Percentiles rank a stretch among this genome's conserved stretches.
phyloP scores from a whole-genome alignment of 192 early-diverging fungal species.

The Phlyctochytrium planicorne region DNA sequence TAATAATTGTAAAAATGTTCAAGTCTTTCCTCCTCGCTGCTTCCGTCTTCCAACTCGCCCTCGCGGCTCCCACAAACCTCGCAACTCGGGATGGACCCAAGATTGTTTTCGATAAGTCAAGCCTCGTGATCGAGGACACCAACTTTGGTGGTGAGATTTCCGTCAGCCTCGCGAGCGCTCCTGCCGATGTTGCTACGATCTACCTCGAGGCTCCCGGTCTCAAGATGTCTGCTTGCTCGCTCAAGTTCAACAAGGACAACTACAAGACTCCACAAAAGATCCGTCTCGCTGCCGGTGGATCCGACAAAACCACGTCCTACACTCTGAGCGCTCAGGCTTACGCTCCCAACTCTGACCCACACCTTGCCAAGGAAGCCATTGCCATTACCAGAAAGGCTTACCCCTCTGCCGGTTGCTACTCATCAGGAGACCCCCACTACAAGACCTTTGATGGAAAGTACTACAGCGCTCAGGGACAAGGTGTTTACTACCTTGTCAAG shows the following conservation, averaged over 20 bases:
- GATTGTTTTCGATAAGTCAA: background rate
- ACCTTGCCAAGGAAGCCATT: background rate
- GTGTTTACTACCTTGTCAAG: background rate
- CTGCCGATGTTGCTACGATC: background rate
- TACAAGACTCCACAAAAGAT: background rate
- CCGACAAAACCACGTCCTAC: background rate
- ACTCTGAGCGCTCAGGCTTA: background rate
- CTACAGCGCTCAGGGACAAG: background rate
- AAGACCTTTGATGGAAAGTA: background rate
- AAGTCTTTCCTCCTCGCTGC: background rate
- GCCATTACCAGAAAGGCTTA: background rate
- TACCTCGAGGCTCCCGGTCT: slow-evolving; percentile 1
- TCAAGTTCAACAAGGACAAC: background rate
- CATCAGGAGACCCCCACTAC: background rate
- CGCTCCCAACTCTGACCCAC: background rate
- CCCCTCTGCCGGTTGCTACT: background rate
- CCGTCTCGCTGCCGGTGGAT: background rate
- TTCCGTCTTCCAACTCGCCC: background rate
- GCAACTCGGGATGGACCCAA: background rate
- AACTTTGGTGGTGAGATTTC: background rate
- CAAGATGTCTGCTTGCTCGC: background rate
- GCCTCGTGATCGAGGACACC: background rate
- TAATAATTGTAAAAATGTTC: slow-evolving; percentile 1
- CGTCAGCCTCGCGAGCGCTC: background rate
- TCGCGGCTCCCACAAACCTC: background rate